phyloP scores from a whole-genome alignment of 169 alveolate species.

The Eimeria nieschulzi region DNA sequence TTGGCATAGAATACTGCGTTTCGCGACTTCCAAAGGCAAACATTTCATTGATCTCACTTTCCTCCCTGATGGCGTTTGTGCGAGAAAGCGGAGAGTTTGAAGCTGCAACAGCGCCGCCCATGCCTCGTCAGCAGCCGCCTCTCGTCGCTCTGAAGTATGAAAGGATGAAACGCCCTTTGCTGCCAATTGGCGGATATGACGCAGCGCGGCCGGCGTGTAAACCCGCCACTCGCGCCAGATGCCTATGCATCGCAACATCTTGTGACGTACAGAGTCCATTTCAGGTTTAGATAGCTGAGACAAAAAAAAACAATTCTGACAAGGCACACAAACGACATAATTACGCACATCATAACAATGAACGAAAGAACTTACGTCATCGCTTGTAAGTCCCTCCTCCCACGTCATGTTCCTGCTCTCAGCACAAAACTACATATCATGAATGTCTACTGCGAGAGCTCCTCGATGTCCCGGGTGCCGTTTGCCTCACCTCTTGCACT shows the following conservation, averaged over 20 bases:
- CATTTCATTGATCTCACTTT: background rate
- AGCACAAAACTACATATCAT: too few species aligned
- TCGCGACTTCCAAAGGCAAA: too few species aligned
- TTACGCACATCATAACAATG: too few species aligned
- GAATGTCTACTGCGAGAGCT: too few species aligned
- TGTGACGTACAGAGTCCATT: background rate
- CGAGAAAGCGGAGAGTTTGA: background rate
- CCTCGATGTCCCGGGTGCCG: background rate
- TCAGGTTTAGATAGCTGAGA: background rate
- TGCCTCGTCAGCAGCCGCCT: background rate
- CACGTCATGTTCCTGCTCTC: too few species aligned
- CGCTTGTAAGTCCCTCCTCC: too few species aligned
- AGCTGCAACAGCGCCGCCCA: background rate
- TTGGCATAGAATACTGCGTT: too few species aligned
- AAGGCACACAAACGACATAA: too few species aligned
- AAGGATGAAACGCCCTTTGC: background rate
- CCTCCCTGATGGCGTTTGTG: background rate
- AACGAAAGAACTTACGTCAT: too few species aligned
- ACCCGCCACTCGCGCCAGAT: constrained; percentile 3
- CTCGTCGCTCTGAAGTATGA: background rate
- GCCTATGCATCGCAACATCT: background rate
- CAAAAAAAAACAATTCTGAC: background rate
- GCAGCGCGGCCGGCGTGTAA: background rate
- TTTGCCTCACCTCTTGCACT: background rate
- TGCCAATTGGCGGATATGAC: constrained; percentile 1